A percentile compares a stretch with the other conserved stretches of the same genome.
phyloP scores from a whole-genome alignment of 2,329 filamentous ascomycete genomes.

The Colletotrichum tofieldiae region DNA sequence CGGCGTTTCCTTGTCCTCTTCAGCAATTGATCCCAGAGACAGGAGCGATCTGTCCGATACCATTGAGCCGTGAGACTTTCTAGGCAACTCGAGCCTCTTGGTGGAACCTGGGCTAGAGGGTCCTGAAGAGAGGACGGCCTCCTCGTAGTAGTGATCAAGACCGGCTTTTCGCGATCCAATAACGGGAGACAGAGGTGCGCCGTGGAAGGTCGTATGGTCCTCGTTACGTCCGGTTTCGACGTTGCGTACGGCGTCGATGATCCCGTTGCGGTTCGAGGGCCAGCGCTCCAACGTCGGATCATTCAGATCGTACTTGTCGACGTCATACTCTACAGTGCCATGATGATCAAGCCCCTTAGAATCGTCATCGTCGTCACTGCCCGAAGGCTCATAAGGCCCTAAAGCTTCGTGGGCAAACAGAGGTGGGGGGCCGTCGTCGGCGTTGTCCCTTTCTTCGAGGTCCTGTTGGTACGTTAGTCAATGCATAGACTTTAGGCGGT shows the following conservation, averaged over 20 bases:
- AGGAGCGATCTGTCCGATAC: constrained; percentile 54
- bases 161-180: constrained; percentile 53
- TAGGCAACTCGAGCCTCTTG: constrained; percentile 49
- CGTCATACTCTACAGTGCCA: constrained; percentile 44
- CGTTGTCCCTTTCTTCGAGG: constrained; percentile 38
- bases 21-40: constrained; percentile 64
- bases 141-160: constrained; percentile 55
- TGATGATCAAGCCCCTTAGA: constrained; percentile 21
- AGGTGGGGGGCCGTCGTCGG: constrained; percentile 51
- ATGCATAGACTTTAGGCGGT: too few relatives aligned
- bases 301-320: constrained; percentile 56
- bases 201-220: constrained; percentile 56
- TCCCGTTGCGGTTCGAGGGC: constrained; percentile 61
- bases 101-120: constrained; percentile 53
- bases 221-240: constrained; percentile 62
- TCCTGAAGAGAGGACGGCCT: constrained; percentile 53
- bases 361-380: constrained; percentile 48
- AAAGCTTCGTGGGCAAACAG: constrained; percentile 65
- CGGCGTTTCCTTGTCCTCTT: constrained; percentile 49
- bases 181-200: constrained; percentile 55
- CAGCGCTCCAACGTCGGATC: constrained; percentile 66
- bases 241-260: constrained; percentile 62
- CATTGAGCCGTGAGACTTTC: constrained; percentile 47
- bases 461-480: constrained; percentile 20
- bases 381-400: constrained; percentile 57